Evolutionary conservation across 1,284 basidiomycete species (phyloP).

Genomic region (Kalmanozyma brasiliensis): DNA sequence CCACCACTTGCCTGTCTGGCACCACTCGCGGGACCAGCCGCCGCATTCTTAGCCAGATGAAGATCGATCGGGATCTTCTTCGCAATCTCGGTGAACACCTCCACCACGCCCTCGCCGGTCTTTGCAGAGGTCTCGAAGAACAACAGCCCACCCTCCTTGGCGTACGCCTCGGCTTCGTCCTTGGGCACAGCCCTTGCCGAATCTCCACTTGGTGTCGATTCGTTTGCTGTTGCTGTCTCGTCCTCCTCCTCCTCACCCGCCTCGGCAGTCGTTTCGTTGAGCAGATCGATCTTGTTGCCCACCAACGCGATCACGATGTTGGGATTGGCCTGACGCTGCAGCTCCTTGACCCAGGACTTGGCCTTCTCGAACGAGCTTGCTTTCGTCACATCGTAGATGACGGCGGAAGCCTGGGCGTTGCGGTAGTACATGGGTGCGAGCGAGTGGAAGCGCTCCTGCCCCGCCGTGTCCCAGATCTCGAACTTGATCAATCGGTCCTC

Average conservation of each 20-base stretch:
- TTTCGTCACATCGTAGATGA: slow-evolving; percentile 97
- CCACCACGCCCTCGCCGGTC: slow-evolving; percentile 94
- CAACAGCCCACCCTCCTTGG: slow-evolving; percentile 87
- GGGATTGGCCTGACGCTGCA: slow-evolving; percentile 97
- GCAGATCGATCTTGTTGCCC: slow-evolving; percentile 78
- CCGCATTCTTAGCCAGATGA: slow-evolving; percentile 50
- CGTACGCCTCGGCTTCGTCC: slow-evolving; percentile 96
- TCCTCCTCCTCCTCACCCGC: slow-evolving; percentile 53
- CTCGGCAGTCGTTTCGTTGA: slow-evolving; percentile 73
- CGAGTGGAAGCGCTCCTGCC: slow-evolving; percentile 93
- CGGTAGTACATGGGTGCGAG: slow-evolving; percentile 98
- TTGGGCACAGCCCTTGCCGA: slow-evolving; percentile 58
- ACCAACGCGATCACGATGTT: slow-evolving; percentile 86
- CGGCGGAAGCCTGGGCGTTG: slow-evolving; percentile 96
- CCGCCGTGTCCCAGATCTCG: slow-evolving; percentile 96
- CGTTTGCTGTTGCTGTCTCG: slow-evolving; percentile 70
- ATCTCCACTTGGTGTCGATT: slow-evolving; percentile 29
- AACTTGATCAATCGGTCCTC: slow-evolving; percentile 79
- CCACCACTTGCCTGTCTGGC: slow-evolving; percentile 37
- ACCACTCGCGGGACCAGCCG: slow-evolving; percentile 29
- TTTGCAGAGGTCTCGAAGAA: slow-evolving; percentile 99
- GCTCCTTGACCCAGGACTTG: slow-evolving; percentile 99
- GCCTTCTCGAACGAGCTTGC: slow-evolving; percentile 92
- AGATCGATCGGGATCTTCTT: slow-evolving; percentile 64
- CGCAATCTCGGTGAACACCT: slow-evolving; percentile 88